Conservation (phyloP, 108 stramenopile species). For the Parmales sp. region DNA sequence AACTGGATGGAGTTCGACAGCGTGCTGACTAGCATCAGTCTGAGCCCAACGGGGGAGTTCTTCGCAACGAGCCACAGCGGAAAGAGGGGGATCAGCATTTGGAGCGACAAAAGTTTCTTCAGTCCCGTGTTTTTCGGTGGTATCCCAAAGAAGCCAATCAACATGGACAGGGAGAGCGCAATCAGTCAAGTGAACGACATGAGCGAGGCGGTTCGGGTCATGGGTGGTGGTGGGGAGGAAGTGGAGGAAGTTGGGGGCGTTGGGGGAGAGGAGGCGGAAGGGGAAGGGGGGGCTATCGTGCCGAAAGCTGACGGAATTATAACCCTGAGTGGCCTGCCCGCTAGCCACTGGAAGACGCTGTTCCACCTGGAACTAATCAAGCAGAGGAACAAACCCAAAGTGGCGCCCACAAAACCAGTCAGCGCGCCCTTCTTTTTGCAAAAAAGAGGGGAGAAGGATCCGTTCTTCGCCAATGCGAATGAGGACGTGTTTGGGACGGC, state of each 20-base stretch:
- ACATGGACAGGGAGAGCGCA: conserved; percentile 37
- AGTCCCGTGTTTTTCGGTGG: conserved; percentile 72
- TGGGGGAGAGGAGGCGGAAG: conserved; percentile 27
- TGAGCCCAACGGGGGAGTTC: conserved; percentile 93
- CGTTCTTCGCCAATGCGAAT: background rate
- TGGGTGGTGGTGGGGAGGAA: background rate
- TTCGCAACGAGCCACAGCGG: conserved; percentile 79
- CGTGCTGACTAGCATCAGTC: conserved; percentile 66
- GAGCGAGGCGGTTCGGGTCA: background rate
- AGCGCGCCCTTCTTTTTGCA: conserved; percentile 93
- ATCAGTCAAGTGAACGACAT: conserved; percentile 3
- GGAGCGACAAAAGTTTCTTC: conserved; percentile 86
- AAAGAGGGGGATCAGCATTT: conserved; percentile 71
- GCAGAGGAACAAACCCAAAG: conserved; percentile 82
- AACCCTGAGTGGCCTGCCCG: conserved; percentile 76
- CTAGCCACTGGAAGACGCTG: conserved; percentile 91
- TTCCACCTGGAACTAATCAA: conserved; percentile 91
- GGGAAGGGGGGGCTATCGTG: background rate
- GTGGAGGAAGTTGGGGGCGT: conserved; percentile 30
- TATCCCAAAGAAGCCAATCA: conserved; percentile 42
- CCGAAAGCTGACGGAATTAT: conserved; percentile 59
- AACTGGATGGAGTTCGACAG: conserved; percentile 85
- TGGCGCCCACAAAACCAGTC: conserved; percentile 84
- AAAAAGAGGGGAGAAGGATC: conserved; percentile 47
- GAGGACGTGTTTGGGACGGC: background rate